These are phyloP conservation scores for Tubosaeta brunneosetosa DNA, from an alignment of 768 basidiomycete species.

Conservation along the genomic window DNA sequence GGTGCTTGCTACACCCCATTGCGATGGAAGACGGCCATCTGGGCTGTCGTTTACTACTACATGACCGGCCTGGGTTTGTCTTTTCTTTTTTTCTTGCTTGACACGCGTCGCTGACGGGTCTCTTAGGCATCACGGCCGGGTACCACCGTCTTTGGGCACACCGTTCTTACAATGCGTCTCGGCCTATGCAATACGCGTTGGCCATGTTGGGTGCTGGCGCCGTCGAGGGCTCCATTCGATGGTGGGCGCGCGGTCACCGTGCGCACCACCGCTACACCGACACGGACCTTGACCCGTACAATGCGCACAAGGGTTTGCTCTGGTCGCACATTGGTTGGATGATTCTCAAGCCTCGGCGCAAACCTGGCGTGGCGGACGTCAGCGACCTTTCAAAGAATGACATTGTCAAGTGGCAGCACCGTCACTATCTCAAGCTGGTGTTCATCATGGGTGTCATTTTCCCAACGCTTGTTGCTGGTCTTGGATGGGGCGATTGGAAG, in stretches of 20 bases:
- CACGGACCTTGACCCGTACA: constrained; percentile 95
- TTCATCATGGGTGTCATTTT: constrained; percentile 65
- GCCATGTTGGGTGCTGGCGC: constrained; percentile 87
- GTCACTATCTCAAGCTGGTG: constrained; percentile 67
- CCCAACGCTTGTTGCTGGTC: constrained; percentile 73
- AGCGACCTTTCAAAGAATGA: constrained; percentile 78
- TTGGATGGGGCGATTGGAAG: constrained; percentile 78
- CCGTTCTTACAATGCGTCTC: constrained; percentile 87
- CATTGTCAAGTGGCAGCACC: constrained; percentile 85
- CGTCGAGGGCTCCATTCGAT: constrained; percentile 94
- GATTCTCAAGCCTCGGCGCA: constrained; percentile 84
- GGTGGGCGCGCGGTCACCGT: constrained; percentile 98
- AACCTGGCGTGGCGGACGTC: constrained; percentile 86
- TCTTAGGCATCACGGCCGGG: constrained; percentile 77
- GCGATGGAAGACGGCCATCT: constrained; percentile 71
- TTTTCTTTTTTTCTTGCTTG: constrained; percentile 13
- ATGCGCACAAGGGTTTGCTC: constrained; percentile 82
- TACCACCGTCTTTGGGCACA: constrained; percentile 99
- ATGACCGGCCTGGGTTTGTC: constrained; percentile 75
- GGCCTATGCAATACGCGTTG: constrained; percentile 78
- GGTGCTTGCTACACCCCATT: constrained; percentile 66
- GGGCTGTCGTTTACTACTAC: constrained; percentile 64
- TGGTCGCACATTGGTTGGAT: constrained; percentile 93
- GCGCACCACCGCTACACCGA: constrained; percentile 97
- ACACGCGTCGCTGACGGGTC: constrained; percentile 21